Conservation (phyloP, 306 rosid species). For the Corylus heterophylla region DNA sequence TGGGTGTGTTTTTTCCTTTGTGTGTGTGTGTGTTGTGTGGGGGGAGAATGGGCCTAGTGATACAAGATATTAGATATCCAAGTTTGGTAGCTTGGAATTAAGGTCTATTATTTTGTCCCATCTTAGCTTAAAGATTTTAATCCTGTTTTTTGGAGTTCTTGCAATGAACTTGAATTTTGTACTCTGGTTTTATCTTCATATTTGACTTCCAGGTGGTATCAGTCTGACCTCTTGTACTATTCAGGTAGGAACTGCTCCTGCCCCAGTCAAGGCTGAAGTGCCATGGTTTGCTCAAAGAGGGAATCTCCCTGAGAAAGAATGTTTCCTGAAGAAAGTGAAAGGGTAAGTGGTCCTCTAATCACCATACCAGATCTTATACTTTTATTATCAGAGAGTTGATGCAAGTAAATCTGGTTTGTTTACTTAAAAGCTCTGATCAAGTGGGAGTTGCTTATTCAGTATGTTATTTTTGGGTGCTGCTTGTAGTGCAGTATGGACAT, state of each 20-base stretch:
- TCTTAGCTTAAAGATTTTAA: too few relatives aligned
- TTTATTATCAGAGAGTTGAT: not conserved
- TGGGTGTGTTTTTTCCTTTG: too few relatives aligned
- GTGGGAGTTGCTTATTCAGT: not conserved
- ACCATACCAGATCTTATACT: not conserved
- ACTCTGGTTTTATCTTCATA: not conserved
- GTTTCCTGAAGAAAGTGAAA: constrained; percentile 43
- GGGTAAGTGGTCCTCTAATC: constrained; percentile 30
- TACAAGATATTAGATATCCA: too few relatives aligned
- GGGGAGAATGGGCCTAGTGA: too few relatives aligned
- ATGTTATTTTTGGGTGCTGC: not conserved
- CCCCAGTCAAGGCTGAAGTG: constrained; percentile 41
- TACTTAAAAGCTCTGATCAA: not conserved
- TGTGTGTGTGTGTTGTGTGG: too few relatives aligned
- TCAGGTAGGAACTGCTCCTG: constrained; percentile 35
- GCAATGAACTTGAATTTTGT: not conserved
- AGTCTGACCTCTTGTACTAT: constrained; percentile 1
- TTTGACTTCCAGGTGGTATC: not conserved
- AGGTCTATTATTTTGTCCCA: too few relatives aligned
- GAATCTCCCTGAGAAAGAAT: constrained; percentile 42
- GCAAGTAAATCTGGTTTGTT: not conserved
- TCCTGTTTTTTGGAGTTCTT: too few relatives aligned
- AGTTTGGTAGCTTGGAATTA: too few relatives aligned
- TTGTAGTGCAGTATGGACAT: not conserved
- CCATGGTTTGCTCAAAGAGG: constrained; percentile 48